Base-by-base conservation (phyloP, 805 yeast genomes). In the Metschnikowia lachancei region DNA sequence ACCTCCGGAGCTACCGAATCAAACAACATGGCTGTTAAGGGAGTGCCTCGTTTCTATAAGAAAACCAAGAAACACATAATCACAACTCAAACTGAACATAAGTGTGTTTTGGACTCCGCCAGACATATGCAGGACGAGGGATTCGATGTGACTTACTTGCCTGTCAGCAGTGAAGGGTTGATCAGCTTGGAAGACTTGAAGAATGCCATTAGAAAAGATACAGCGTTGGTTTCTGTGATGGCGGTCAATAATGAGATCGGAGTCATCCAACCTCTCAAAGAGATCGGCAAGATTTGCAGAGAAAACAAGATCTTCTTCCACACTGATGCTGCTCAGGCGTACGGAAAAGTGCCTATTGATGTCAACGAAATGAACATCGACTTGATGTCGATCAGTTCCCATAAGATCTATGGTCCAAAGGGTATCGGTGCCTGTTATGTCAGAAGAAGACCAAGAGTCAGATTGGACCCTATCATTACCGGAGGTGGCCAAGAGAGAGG, bases 401-500 rank as follows among this genome's bases (percentile, higher is more conserved):
- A 94, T 71, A 94, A 94, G 72, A 84, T 94, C 52, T 94, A 94
- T 69, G 99, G 99, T 5, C 99, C 99, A 56, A 94, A 85, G 80
- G 99, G 99, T 52, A 80, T 90, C 50, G 99, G 99, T 60, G 99
- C 99, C 9, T 76, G 91, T 57, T 94, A 78, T 62, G 92, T 94
- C 33, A 83, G 99, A 72, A 87, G 99, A 77, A 85, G 99, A 69
- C 99, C 99, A 52, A 84, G 99, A 70, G 99, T 94, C 41, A 86
- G 99, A 78, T 65, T 94, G 51, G 97, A 91, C 54, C 97, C 99
- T 18, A 75, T 94, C 45, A 87, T 94, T 56, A 85, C 90, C 50
- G 99, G 99, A 55, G 99, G 99, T 70, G 99, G 99, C 43, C 99
- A 94, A 73, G 99, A 94, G 73, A 85, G 99, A 74, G 99, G 99